A percentile compares a stretch with the other conserved stretches of the same genome.
Conservation (phyloP, 768 basidiomycete genomes). For the Rhizopogon vinicolor region DNA sequence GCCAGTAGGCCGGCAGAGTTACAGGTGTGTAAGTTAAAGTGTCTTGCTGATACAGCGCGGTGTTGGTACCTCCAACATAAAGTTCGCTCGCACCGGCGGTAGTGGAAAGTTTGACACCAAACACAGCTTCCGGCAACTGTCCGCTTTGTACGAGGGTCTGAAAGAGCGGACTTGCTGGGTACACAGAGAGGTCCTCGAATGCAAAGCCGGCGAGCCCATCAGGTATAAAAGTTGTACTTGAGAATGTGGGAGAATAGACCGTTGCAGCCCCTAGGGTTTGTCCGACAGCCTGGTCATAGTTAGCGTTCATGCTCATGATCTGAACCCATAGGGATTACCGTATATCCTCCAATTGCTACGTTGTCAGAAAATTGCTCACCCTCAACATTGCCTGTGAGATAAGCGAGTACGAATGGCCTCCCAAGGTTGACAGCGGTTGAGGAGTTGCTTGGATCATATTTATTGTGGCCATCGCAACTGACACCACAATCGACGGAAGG, state of each 20-base stretch:
- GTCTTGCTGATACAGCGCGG: conserved; percentile 41
- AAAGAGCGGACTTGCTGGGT: conserved; percentile 34
- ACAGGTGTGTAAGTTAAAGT: conserved; percentile 33
- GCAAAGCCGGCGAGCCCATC: conserved; percentile 43
- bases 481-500: conserved; percentile 24
- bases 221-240: conserved; percentile 17
- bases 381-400: conserved; percentile 32
- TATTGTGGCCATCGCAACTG: conserved; percentile 27
- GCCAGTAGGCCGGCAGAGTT: conserved; percentile 30
- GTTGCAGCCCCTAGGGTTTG: conserved; percentile 44
- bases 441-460: conserved; percentile 26
- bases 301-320: neutral
- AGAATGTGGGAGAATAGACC: conserved; percentile 30
- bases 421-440: conserved; percentile 26
- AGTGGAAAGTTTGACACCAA: conserved; percentile 45
- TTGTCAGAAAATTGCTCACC: conserved; percentile 40
- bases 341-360: conserved; percentile 35
- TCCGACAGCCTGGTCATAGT: conserved; percentile 22
- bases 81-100: conserved; percentile 41
- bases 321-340: conserved; percentile 18
- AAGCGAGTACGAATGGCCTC: conserved; percentile 29
- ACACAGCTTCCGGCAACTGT: conserved; percentile 30
- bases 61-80: conserved; percentile 51
- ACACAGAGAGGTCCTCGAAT: conserved; percentile 34
- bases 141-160: conserved; percentile 39